A percentile compares a stretch with the other conserved stretches of the same genome.
These are phyloP conservation scores for Paradendryphiella salina DNA, from an alignment of 2,329 filamentous ascomycete genomes.

Conservation along the genomic window DNA sequence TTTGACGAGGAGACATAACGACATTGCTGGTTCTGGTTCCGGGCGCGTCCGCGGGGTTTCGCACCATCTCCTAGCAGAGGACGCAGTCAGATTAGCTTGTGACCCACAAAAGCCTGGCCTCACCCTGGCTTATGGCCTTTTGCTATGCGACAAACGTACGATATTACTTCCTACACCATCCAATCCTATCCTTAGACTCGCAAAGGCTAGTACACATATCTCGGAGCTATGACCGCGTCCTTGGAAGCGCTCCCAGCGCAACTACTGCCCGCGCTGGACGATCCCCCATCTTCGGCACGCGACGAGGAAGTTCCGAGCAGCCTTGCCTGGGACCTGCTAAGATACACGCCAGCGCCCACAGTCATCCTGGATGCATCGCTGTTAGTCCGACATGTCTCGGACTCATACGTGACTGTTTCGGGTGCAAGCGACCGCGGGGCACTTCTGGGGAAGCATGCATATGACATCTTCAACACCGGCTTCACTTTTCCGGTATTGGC, in stretches of 20 bases:
- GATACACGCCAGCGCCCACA: conserved; percentile 49
- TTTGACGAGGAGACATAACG: no score
- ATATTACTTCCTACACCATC: conserved; percentile 13
- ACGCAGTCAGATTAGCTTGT: neutral
- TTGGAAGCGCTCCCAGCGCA: conserved; percentile 12
- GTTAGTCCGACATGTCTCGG: conserved; percentile 55
- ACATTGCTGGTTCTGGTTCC: no score
- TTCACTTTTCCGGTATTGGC: conserved; percentile 45
- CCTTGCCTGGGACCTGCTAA: conserved; percentile 32
- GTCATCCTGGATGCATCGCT: conserved; percentile 53
- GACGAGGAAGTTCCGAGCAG: conserved; percentile 14
- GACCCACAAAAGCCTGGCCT: conserved; percentile 15
- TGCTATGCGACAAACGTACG: conserved; percentile 29
- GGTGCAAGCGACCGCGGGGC: conserved; percentile 38
- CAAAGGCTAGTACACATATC: conserved; percentile 9
- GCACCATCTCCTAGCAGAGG: neutral
- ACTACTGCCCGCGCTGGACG: conserved; percentile 12
- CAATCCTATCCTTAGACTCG: conserved; percentile 7
- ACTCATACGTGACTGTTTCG: conserved; percentile 48
- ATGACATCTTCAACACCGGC: conserved; percentile 45
- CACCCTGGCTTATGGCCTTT: conserved; percentile 11
- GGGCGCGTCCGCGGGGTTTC: neutral
- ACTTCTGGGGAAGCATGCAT: conserved; percentile 45
- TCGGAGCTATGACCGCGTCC: conserved; percentile 21
- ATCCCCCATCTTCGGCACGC: conserved; percentile 19